These are phyloP conservation scores for Trichoderma sp. DNA, from an alignment of 2,329 filamentous ascomycete genomes.

Conservation along the genomic window DNA sequence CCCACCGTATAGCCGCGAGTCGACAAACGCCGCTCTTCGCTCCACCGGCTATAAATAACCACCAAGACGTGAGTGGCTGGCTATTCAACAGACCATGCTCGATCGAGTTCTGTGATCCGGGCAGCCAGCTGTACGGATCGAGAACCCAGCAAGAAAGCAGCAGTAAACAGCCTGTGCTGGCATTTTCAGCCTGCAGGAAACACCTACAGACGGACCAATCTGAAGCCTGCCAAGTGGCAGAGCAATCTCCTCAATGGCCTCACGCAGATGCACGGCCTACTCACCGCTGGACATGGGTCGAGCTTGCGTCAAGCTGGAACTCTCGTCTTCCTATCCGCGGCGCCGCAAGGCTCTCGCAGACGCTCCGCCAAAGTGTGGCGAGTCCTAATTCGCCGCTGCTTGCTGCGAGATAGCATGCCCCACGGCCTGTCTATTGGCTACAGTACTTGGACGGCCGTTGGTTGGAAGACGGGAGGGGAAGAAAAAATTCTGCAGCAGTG, in stretches of 20 bases:
- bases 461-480: not conserved
- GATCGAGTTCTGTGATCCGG: conserved; percentile 3
- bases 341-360: conserved; percentile 11
- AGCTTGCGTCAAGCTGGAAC: not conserved
- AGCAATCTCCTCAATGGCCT: conserved; percentile 3
- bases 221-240: not conserved
- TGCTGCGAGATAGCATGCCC: not conserved
- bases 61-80: not conserved
- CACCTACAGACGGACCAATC: not conserved
- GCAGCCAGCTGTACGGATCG: not conserved
- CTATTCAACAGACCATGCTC: conserved; percentile 1
- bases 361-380: conserved; percentile 27
- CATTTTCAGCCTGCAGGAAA: not conserved
- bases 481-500: conserved; percentile 23
- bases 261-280: not conserved
- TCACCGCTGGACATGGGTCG: conserved; percentile 21
- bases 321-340: conserved; percentile 6
- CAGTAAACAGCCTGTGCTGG: conserved; percentile 1
- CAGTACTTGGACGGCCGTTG: not conserved
- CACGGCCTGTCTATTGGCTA: conserved; percentile 5
- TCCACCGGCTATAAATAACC: conserved; percentile 22
- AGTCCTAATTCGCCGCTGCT: conserved; percentile 26
- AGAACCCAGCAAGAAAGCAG: not conserved
- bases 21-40: not conserved
- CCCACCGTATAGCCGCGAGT: conserved; percentile 9